phyloP scores from a whole-genome alignment of 2,329 filamentous ascomycete genomes.

The Ustilaginoidea virens region DNA sequence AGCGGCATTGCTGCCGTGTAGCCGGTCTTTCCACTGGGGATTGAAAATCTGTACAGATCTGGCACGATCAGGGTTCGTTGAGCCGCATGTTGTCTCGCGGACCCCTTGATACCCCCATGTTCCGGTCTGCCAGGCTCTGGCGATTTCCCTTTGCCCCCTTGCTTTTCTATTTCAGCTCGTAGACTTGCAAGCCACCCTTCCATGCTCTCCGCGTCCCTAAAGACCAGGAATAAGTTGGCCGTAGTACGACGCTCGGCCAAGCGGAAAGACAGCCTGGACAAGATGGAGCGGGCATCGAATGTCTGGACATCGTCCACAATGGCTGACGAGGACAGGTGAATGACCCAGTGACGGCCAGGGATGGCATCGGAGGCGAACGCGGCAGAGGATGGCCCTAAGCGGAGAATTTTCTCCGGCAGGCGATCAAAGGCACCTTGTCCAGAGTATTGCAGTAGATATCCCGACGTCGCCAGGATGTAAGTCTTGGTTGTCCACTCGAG shows the following conservation, averaged over 20 bases:
- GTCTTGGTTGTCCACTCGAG: conserved; percentile 58
- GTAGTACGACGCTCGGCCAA: conserved; percentile 36
- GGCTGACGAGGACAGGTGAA: conserved; percentile 56
- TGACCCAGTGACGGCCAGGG: conserved; percentile 64
- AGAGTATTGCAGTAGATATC: conserved; percentile 60
- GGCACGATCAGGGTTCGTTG: conserved; percentile 31
- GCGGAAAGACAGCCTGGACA: conserved; percentile 49
- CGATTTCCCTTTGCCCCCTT: conserved; percentile 50
- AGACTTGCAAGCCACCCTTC: conserved; percentile 57
- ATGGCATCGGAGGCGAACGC: conserved; percentile 71
- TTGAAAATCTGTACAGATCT: conserved; percentile 27
- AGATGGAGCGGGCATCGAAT: conserved; percentile 41
- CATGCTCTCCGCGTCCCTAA: conserved; percentile 60
- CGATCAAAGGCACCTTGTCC: conserved; percentile 56
- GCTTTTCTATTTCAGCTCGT: conserved; percentile 51
- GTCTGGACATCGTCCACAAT: conserved; percentile 38
- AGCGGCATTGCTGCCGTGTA: background rate
- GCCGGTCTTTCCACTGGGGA: conserved; percentile 5
- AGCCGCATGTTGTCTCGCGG: conserved; percentile 23
- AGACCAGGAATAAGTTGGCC: conserved; percentile 54
- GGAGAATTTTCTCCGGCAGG: conserved; percentile 57
- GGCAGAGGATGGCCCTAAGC: conserved; percentile 57
- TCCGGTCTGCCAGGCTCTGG: conserved; percentile 43
- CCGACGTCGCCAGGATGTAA: conserved; percentile 55
- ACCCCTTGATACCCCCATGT: conserved; percentile 18